Evolutionary conservation across 257 asterid species (phyloP), one percentile per base, ranked within the genome.

Genomic region (Rubia yunnanensis): DNA sequence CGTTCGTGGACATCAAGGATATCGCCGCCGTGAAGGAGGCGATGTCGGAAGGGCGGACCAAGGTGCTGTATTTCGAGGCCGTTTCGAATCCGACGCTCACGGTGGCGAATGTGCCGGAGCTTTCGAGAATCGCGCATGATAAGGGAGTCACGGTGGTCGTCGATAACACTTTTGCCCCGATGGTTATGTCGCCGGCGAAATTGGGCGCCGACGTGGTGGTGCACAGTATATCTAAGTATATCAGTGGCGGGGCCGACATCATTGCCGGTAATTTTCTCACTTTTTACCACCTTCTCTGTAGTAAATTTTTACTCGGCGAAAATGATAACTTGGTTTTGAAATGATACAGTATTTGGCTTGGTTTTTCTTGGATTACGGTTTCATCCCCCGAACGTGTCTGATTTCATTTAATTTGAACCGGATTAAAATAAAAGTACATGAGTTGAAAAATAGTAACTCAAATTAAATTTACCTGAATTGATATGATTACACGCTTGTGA

Each of bases 221-320:
- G 10, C 97, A 92, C 60, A 92, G 99, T 27, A 86, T 92, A 63
- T 81, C 99, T 55, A 92, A 92, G 83, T 92, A 81, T 69, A 86
- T 92, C 20, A 92, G 97, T 75, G 99, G 99, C 22, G 88, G 94
- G 59, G 97, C 96, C 54, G 99, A 92, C 60, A 82, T 92, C 59
- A 87, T 92, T 13, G 99, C 99, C 71, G 99, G 99, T 89, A 10
- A 7, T 32, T 31, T 14, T 14, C 4, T 11, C 13, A 24, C 15
- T 54, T 23, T 22, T 18, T 20, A 48, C 53, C 53, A 0, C 22
- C 7, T 5, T 7, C 17, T 48, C 9, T 35, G 39, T 3, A 35
- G 9, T 3, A 35, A 35, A 8, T 35, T 35, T 35, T 35, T 35
- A 35, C 9, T 35, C 39, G n/a, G n/a, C n/a, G n/a, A n/a, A n/a